Base-by-base conservation (phyloP, 2,329 filamentous ascomycete genomes). In the Neobulgaria alba region DNA sequence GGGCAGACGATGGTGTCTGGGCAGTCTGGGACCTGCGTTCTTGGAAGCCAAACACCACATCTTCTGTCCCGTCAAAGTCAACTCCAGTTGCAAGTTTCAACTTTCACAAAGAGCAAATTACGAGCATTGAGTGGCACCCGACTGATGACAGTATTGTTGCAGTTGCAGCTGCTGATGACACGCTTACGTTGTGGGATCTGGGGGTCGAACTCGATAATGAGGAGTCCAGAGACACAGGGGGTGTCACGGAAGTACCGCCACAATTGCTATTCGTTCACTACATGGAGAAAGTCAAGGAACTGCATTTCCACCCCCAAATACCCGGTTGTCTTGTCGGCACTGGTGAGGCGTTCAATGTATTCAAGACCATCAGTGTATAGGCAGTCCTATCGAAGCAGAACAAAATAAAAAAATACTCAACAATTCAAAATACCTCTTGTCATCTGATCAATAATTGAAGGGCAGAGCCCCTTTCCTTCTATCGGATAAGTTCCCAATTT, bases 281-380 rank as follows among this genome's bases (percentile, higher is more conserved):
- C 61, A 87, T 93, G 69, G 84, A 93, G 57, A 81, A 86, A 54
- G 88, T 88, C 42, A 96, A 95, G 75, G 92, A 98, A 66, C 68
- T 89, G 29, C 92, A 98, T 67, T 98, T 92, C 90, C 90, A 96
- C 67, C 85, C 84, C 23, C 92, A 98, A 68, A 95, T 96, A 60
- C 85, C 87, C 1, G 92, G 92, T 20, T 80, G 79, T 23, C 67
- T 96, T 46, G 81, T 96, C 65, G 88, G 87, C 2, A 98, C 92
- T 1, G 92, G 92, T 8, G 83, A 88, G 57, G 79, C 79, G 38
- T 95, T 98, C 64, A 85, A 82, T 58, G 79, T 88, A 36, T 85
- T 89, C 65, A 80, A 84, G 62, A 89, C 85, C 2, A 90, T 90
- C 58, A 87, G 82, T 61, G 83, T 89, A 41, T 89, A 72, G 48